Evolutionary conservation across 2,329 filamentous ascomycete genomes (phyloP), one percentile per base, ranked within the genome.

Genomic region (Aspergillus tamarii): DNA sequence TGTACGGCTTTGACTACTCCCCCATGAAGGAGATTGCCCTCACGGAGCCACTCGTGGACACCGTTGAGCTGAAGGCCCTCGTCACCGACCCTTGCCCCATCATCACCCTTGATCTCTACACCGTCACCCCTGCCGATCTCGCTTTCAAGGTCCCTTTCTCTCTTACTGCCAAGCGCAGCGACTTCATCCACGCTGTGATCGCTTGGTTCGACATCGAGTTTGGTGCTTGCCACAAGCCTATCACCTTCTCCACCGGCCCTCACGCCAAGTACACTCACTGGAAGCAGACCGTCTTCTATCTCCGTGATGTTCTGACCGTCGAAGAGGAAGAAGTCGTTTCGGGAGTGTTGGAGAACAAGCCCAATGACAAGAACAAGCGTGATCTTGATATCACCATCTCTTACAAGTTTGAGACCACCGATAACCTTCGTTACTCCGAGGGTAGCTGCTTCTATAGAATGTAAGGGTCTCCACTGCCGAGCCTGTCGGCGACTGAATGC

Each of bases 161-260:
- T 70, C 88, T 99, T 59, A 82, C 84, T 57, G 88, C 88, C 70
- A 91, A 92, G 76, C 91, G 94, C 70, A 92, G 92, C 77, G 95
- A 99, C 83, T 98, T 96, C 81, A 87, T 98, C 75, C 95, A 99
- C 81, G 95, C 95, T 62, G 84, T 99, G 62, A 96, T 99, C 71
- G 91, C 94, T 12, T 99, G 95, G 95, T 99, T 99, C 83, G 95
- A 99, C 78, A 98, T 99, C 73, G 94, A 98, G 76, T 99, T 99
- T 83, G 91, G 92, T 58, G 94, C 93, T 64, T 98, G 95, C 87
- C 95, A 99, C 87, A 98, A 98, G 87, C 92, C 93, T 36, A 93
- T 99, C 76, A 88, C 90, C 76, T 99, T 99, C 86, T 96, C 92
- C 60, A 99, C 95, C 21, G 95, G 95, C 26, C 95, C 95, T 32